A percentile compares a stretch with the other conserved stretches of the same genome.
Evolutionary conservation across 1,284 basidiomycete genomes (phyloP).

Genomic region (Pterula multifida): DNA sequence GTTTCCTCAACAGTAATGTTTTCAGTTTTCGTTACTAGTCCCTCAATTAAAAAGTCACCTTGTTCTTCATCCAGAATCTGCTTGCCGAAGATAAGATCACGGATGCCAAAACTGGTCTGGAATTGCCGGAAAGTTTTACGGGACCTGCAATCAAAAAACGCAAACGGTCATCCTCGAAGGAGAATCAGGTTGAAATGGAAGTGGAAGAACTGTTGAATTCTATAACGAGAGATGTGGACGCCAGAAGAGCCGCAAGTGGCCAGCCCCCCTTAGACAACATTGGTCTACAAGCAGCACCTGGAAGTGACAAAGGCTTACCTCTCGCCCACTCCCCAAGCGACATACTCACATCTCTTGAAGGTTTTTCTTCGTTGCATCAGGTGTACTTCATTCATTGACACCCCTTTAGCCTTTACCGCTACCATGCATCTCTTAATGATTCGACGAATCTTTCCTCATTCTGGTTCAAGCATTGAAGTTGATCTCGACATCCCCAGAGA

Average conservation of each 20-base stretch:
- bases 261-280: neutral
- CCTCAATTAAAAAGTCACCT: neutral
- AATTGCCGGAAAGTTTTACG: neutral
- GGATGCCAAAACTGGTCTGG: too few relatives aligned
- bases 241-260: neutral
- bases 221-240: neutral
- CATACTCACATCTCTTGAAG: neutral
- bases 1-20: neutral
- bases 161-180: neutral
- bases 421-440: conserved; percentile 1
- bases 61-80: too few relatives aligned
- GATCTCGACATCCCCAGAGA: conserved; percentile 15
- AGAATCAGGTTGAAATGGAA: neutral
- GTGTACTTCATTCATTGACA: neutral
- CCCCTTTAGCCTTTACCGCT: conserved; percentile 4
- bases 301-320: neutral
- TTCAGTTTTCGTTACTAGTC: neutral
- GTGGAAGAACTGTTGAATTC: neutral
- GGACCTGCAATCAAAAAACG: neutral
- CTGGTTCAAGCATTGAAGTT: conserved; percentile 11
- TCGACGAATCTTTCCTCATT: neutral
- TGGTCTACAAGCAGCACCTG: neutral
- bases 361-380: neutral
- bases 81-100: too few relatives aligned
- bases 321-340: neutral